These are phyloP conservation scores for Angomonas ambiguus DNA, from an alignment of 208 protist genomes.

Conservation along the genomic window DNA sequence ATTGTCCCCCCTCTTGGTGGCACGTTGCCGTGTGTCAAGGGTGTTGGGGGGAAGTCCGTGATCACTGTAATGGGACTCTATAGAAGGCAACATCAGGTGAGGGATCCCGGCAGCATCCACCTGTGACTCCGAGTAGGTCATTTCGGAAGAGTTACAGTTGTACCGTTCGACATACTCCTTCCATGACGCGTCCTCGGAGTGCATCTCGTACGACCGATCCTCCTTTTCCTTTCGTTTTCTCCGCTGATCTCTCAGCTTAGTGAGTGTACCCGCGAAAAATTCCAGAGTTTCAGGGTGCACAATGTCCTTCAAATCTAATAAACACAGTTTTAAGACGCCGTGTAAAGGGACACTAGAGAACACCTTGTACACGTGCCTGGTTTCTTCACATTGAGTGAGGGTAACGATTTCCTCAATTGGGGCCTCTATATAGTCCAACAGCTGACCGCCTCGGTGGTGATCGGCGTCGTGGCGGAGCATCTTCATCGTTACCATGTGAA, in stretches of 20 bases:
- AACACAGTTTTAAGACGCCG: slow-evolving; percentile 67
- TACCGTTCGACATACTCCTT: slow-evolving; percentile 61
- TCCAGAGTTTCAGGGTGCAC: slow-evolving; percentile 56
- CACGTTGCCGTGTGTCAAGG: slow-evolving; percentile 65
- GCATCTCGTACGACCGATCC: slow-evolving; percentile 14
- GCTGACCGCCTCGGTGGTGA: slow-evolving; percentile 25
- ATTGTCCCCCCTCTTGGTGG: slow-evolving; percentile 42
- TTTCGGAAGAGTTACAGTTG: slow-evolving; percentile 7
- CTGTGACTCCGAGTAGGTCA: background rate
- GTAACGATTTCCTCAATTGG: slow-evolving; percentile 55
- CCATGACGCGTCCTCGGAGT: slow-evolving; percentile 54
- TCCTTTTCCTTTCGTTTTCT: slow-evolving; percentile 12
- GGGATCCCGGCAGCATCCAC: slow-evolving; percentile 16
- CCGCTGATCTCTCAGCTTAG: slow-evolving; percentile 33
- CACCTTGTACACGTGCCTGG: slow-evolving; percentile 64
- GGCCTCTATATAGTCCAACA: slow-evolving; percentile 43
- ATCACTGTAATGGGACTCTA: slow-evolving; percentile 29
- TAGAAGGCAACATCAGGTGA: slow-evolving; percentile 49
- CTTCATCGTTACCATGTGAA: slow-evolving; percentile 74
- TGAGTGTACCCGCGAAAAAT: slow-evolving; percentile 40
- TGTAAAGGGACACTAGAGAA: slow-evolving; percentile 79
- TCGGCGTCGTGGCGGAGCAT: slow-evolving; percentile 78
- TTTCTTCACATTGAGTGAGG: slow-evolving; percentile 67
- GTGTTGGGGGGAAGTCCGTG: slow-evolving; percentile 59
- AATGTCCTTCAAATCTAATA: slow-evolving; percentile 55